A percentile compares a stretch with the other conserved stretches of the same genome.
Evolutionary conservation across 164 flowering plant genomes (phyloP).

Genomic region (Berberis vulgaris): DNA sequence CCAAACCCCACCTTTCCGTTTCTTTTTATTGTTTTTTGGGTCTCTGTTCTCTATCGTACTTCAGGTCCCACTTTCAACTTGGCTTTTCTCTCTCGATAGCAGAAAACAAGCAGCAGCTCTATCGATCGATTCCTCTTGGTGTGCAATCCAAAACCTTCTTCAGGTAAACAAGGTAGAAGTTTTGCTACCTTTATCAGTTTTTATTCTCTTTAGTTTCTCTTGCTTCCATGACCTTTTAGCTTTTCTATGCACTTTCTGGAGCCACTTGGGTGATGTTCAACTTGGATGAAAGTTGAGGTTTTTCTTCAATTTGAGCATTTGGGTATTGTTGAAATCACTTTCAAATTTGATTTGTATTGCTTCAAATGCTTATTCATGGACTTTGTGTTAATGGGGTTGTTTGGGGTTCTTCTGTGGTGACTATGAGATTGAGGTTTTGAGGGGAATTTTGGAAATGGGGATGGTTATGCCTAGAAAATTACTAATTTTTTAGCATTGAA

Average conservation of each 20-base stretch:
- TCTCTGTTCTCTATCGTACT: no score
- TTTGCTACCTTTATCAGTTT: no score
- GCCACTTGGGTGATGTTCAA: slow-evolving; percentile 9
- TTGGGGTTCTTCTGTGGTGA: background rate
- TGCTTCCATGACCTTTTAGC: no score
- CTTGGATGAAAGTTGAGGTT: background rate
- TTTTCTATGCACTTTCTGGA: slow-evolving; percentile 16
- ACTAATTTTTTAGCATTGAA: slow-evolving; percentile 32
- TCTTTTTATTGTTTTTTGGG: no score
- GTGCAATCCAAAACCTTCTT: no score
- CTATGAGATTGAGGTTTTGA: slow-evolving; percentile 14
- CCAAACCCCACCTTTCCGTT: no score
- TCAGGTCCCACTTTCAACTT: no score
- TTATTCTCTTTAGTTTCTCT: no score
- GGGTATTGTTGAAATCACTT: slow-evolving; percentile 13
- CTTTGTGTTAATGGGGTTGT: slow-evolving; percentile 11
- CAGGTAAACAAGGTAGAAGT: no score
- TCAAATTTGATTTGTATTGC: slow-evolving; percentile 16
- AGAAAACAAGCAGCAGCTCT: no score
- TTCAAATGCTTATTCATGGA: slow-evolving; percentile 23
- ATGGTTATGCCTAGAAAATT: slow-evolving; percentile 18
- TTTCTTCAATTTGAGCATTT: slow-evolving; percentile 18
- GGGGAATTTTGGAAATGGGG: slow-evolving; percentile 37
- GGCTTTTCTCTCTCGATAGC: no score
- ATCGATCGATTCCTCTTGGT: no score